Conservation (phyloP, 2,329 filamentous ascomycete genomes). For the Rhynchosporium agropyri region DNA sequence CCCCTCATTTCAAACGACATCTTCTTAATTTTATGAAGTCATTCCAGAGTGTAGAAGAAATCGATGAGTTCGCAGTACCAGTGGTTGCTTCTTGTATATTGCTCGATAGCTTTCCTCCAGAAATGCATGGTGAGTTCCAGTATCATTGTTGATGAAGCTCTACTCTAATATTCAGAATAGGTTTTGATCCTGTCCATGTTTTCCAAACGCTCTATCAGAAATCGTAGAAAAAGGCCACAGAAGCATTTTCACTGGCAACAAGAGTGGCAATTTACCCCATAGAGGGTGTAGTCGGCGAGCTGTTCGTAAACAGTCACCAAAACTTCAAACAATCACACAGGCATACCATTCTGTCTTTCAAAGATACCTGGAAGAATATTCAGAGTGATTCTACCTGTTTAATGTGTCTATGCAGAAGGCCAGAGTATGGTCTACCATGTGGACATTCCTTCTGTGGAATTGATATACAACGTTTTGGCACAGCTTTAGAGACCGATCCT, state of each 20-base stretch:
- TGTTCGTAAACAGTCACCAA: constrained; percentile 21
- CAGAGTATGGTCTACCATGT: constrained; percentile 10
- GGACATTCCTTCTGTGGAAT: constrained; percentile 10
- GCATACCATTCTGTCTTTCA: constrained; percentile 1
- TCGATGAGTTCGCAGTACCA: not conserved
- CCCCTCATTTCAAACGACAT: not conserved
- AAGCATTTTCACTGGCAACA: constrained; percentile 1
- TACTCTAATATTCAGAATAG: not conserved
- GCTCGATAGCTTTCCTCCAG: constrained; percentile 3
- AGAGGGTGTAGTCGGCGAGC: constrained; percentile 15
- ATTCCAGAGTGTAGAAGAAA: not conserved
- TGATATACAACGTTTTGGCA: not conserved
- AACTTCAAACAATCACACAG: constrained; percentile 5
- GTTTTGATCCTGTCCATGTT: not conserved
- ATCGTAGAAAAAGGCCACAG: constrained; percentile 1
- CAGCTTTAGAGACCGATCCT: not conserved
- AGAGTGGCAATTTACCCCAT: not conserved
- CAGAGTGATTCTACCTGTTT: constrained; percentile 7
- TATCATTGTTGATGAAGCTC: not conserved
- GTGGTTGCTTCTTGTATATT: not conserved
- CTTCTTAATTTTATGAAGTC: not conserved
- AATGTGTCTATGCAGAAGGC: constrained; percentile 1
- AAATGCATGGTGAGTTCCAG: not conserved
- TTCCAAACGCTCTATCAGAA: constrained; percentile 1
- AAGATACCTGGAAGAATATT: constrained; percentile 1